A percentile compares a stretch with the other conserved stretches of the same genome.
Conservation (phyloP, 179 eudicot genomes). For the Corrigiola litoralis region DNA sequence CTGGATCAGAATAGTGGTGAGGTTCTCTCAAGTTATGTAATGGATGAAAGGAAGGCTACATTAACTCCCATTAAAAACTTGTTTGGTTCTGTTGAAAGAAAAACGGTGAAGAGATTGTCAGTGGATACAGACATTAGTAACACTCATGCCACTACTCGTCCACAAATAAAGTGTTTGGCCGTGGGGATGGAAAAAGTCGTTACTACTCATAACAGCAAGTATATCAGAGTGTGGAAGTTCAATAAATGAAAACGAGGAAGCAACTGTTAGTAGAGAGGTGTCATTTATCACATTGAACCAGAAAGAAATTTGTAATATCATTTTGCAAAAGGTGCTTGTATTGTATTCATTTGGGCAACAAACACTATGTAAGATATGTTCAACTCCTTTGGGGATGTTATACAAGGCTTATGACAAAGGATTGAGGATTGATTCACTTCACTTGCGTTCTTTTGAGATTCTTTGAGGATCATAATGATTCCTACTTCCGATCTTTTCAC, state of each 20-base stretch:
- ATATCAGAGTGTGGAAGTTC: constrained; percentile 61
- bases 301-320: too few relatives aligned
- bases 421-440: too few relatives aligned
- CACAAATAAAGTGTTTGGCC: constrained; percentile 62
- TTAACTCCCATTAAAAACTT: constrained; percentile 22
- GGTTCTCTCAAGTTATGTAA: constrained; percentile 49
- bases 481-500: too few relatives aligned
- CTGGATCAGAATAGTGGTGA: constrained; percentile 64
- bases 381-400: too few relatives aligned
- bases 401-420: too few relatives aligned
- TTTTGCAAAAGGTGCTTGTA: too few relatives aligned
- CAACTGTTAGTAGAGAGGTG: too few relatives aligned
- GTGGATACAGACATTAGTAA: constrained; percentile 44
- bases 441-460: too few relatives aligned
- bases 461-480: too few relatives aligned
- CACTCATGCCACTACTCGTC: constrained; percentile 37
- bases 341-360: too few relatives aligned
- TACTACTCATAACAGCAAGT: constrained; percentile 42
- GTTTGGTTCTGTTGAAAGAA: constrained; percentile 41
- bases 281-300: too few relatives aligned
- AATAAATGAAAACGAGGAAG: background rate
- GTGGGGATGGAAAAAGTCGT: constrained; percentile 75
- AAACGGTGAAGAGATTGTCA: constrained; percentile 43
- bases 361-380: too few relatives aligned
- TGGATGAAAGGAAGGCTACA: constrained; percentile 29